Evolutionary conservation across 164 flowering plant genomes (phyloP), one percentile per base, ranked within the genome.

Genomic region (Umbellularia californica): DNA sequence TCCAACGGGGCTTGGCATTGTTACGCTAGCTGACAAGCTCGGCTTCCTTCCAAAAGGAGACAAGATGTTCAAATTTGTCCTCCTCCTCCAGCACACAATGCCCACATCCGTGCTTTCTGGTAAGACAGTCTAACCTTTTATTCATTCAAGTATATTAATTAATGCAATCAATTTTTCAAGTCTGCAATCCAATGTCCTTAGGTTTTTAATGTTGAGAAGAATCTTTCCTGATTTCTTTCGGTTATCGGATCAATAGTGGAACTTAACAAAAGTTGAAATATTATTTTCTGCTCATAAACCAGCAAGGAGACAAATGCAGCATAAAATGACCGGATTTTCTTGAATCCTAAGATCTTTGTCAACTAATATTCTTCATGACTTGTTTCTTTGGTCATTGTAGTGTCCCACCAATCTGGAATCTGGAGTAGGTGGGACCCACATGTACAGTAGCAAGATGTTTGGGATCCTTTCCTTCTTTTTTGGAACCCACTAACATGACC

Each of bases 31-130:
- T 70, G 99, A 93, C 81, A 90, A 84, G 79, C 92, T 95, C 50
- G 98, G 97, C 24, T 88, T 92, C 83, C 89, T 95, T 70, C 99
- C 98, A 35, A 75, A 92, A 15, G 93, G 84, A 22, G 97, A 95
- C 79, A 92, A 91, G 84, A 93, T 95, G 98, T 95, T 95, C 76
- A 83, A 86, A 50, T 95, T 95, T 77, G 87, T 95, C 78, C 88
- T 91, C 13, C 97, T 95, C 27, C 95, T 95, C 52, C 99, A 95
- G 79, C 94, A 95, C 78, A 79, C 97, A 41, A 95, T 95, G 99
- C 99, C 99, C 25, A 95, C 99, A 73, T 95, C 99, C 55, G 91
- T 95, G 71, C 97, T 94, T 68, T 82, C 99, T 55, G 97, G 99
- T 95, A 85, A 14, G 20, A 41, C 10, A 2, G 0, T 7, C 47